Conservation (phyloP, 2,329 filamentous ascomycete species). For the Lecanicillium sp. region DNA sequence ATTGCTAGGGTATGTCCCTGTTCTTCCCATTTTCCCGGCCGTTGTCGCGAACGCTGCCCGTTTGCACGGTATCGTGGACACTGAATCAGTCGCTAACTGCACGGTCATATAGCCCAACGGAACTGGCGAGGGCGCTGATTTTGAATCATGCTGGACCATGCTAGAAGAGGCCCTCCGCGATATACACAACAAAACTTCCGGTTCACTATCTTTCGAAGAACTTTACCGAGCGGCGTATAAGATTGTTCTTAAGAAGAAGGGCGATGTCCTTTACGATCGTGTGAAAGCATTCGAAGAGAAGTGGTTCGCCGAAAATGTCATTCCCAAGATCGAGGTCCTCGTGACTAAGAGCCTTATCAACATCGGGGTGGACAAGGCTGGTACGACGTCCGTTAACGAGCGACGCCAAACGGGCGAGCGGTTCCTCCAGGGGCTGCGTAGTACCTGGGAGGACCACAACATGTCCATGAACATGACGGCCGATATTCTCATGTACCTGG, state of each 20-base stretch:
- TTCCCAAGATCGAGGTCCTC: conserved; percentile 62
- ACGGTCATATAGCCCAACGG: conserved; percentile 25
- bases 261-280: conserved; percentile 70
- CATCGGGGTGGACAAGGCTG: conserved; percentile 50
- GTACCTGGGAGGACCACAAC: conserved; percentile 84
- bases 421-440: conserved; percentile 70
- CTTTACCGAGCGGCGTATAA: conserved; percentile 93
- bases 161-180: conserved; percentile 72
- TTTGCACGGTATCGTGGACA: no score
- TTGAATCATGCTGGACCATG: conserved; percentile 77
- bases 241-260: conserved; percentile 84
- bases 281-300: conserved; percentile 75
- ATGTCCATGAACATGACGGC: conserved; percentile 94
- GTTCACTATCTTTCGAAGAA: conserved; percentile 85
- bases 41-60: no score
- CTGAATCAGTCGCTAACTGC: conserved; percentile 12
- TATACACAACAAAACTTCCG: conserved; percentile 90
- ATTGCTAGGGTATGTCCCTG: conserved; percentile 33
- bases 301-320: conserved; percentile 73
- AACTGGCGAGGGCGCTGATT: conserved; percentile 60
- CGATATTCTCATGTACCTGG: conserved; percentile 96
- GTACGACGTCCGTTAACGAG: conserved; percentile 66
- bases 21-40: no score
- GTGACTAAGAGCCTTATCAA: conserved; percentile 62
- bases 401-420: conserved; percentile 73